A percentile compares a stretch with the other conserved stretches of the same genome.
Evolutionary conservation across 2,329 filamentous ascomycete genomes (phyloP).

Genomic region (Pezicula radicicola): DNA sequence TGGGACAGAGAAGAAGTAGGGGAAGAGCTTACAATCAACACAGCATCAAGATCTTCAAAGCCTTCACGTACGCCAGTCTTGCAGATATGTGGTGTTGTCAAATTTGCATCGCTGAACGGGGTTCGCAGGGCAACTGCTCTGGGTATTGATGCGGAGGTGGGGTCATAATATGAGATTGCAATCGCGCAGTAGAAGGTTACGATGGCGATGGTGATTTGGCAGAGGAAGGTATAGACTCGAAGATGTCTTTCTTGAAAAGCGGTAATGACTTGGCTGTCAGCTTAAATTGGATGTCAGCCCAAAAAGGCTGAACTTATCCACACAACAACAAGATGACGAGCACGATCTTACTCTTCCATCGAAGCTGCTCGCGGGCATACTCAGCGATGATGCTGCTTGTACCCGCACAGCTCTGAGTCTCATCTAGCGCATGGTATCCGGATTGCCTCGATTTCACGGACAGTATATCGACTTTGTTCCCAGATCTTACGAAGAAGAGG

Average conservation of each 20-base stretch:
- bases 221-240: slow-evolving; percentile 1
- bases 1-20: not conserved
- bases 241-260: not conserved
- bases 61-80: not conserved
- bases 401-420: slow-evolving; percentile 5
- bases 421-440: not conserved
- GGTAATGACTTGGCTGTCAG: not conserved
- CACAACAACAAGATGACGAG: slow-evolving; percentile 8
- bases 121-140: not conserved
- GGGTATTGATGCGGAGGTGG: not conserved
- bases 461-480: slow-evolving; percentile 7
- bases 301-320: not conserved
- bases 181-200: slow-evolving; percentile 6
- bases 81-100: not conserved
- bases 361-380: slow-evolving; percentile 6
- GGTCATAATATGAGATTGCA: slow-evolving; percentile 3
- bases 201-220: slow-evolving; percentile 2
- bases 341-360: slow-evolving; percentile 4
- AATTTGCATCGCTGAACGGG: not conserved
- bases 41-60: not conserved
- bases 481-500: slow-evolving; percentile 10
- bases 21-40: not conserved
- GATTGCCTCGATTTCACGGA: slow-evolving; percentile 2
- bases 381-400: slow-evolving; percentile 4
- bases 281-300: not conserved